Percentiles rank a stretch among this genome's conserved stretches.
Evolutionary conservation across 805 yeast species (phyloP).

Genomic region (Novakomyces olei): DNA sequence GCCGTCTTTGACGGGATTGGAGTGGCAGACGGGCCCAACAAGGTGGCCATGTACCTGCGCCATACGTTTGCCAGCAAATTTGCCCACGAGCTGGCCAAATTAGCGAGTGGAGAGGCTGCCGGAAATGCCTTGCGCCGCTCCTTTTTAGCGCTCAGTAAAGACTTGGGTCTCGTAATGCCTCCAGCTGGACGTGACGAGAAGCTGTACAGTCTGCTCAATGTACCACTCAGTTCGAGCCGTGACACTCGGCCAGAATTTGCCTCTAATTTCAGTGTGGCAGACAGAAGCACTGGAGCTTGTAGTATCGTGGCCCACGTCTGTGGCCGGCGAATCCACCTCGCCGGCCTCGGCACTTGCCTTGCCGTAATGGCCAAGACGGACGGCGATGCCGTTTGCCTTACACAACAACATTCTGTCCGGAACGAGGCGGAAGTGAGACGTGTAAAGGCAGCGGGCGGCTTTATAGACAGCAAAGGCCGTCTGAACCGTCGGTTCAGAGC

Average conservation of each 20-base stretch:
- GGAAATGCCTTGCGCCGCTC: slow-evolving; percentile 64
- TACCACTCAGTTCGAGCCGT: too few species aligned
- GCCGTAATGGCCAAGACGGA: slow-evolving; percentile 56
- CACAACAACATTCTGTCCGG: slow-evolving; percentile 70
- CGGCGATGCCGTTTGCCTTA: slow-evolving; percentile 56
- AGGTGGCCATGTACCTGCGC: slow-evolving; percentile 47
- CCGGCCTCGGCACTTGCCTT: slow-evolving; percentile 80
- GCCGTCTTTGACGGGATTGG: slow-evolving; percentile 63
- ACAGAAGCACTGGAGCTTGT: slow-evolving; percentile 62
- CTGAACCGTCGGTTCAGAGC: slow-evolving; percentile 65
- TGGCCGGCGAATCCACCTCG: slow-evolving; percentile 48
- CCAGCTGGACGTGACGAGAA: too few species aligned
- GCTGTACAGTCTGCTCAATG: too few species aligned
- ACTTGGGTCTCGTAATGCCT: slow-evolving; percentile 27
- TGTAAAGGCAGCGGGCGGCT: slow-evolving; percentile 79
- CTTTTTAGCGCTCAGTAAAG: slow-evolving; percentile 59
- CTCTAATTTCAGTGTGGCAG: too few species aligned
- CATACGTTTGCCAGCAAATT: slow-evolving; percentile 45
- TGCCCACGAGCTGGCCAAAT: slow-evolving; percentile 36
- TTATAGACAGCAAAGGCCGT: slow-evolving; percentile 62
- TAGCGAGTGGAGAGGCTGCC: slow-evolving; percentile 27
- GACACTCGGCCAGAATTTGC: too few species aligned
- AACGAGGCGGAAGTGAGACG: slow-evolving; percentile 51
- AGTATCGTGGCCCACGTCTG: slow-evolving; percentile 61
- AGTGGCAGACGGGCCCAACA: slow-evolving; percentile 16